Evolutionary conservation across 495 filamentous ascomycete species (phyloP).

Genomic region (Lepraria neglecta): DNA sequence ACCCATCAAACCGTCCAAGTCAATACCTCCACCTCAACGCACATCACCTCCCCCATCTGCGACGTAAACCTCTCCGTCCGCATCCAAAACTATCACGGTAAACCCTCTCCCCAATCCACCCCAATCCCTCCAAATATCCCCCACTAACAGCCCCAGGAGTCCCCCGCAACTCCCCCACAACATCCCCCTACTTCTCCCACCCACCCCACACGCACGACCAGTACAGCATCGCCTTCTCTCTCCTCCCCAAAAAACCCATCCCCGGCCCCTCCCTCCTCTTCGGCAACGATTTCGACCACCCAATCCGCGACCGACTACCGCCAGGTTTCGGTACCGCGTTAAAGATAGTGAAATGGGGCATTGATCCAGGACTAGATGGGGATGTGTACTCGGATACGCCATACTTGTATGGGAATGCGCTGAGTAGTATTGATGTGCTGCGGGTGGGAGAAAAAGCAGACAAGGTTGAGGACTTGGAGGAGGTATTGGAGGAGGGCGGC

Average conservation of each 20-base stretch:
- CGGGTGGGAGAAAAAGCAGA: slow-evolving; percentile 53
- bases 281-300: slow-evolving; percentile 87
- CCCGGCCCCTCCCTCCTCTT: slow-evolving; percentile 70
- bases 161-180: slow-evolving; percentile 50
- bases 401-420: slow-evolving; percentile 70
- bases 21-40: slow-evolving; percentile 53
- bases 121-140: slow-evolving; percentile 1
- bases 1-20: slow-evolving; percentile 65
- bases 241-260: slow-evolving; percentile 62
- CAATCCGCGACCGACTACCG: slow-evolving; percentile 78
- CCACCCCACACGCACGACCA: slow-evolving; percentile 64
- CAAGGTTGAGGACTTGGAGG: slow-evolving; percentile 31
- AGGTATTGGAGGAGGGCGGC: slow-evolving; percentile 63
- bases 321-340: slow-evolving; percentile 77
- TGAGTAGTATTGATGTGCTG: slow-evolving; percentile 68
- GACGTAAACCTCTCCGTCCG: slow-evolving; percentile 60
- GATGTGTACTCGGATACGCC: slow-evolving; percentile 83
- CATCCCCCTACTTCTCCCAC: slow-evolving; percentile 67
- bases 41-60: slow-evolving; percentile 54
- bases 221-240: slow-evolving; percentile 73
- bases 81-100: slow-evolving; percentile 57
- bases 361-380: slow-evolving; percentile 82
- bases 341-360: slow-evolving; percentile 72
- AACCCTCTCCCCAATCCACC: not conserved
- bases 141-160: slow-evolving; percentile 38